phyloP scores from a whole-genome alignment of 805 yeast species.

The Candida nonsorbophila region DNA sequence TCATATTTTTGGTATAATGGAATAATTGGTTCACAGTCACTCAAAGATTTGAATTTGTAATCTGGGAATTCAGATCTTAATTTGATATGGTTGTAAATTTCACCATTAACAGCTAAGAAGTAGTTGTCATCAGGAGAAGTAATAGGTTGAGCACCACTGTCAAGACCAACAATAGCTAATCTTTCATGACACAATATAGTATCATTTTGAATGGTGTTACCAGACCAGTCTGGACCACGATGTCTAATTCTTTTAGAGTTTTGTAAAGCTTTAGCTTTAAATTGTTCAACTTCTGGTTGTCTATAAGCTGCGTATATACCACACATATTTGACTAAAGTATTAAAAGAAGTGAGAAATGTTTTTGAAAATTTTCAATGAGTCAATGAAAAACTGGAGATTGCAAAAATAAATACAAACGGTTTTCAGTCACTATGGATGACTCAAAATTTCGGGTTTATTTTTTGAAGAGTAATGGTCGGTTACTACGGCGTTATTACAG shows the following conservation, averaged over 20 bases:
- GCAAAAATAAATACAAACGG: too few species aligned
- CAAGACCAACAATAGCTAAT: constrained; percentile 94
- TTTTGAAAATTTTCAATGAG: too few species aligned
- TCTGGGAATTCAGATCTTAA: constrained; percentile 70
- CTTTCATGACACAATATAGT: constrained; percentile 93
- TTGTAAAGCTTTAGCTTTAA: constrained; percentile 85
- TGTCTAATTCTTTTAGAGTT: constrained; percentile 92
- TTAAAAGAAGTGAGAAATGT: too few species aligned
- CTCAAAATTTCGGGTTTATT: too few species aligned
- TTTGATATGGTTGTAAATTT: constrained; percentile 93
- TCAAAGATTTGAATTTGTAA: constrained; percentile 76
- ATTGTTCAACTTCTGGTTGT: constrained; percentile 72
- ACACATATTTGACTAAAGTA: constrained; percentile 58
- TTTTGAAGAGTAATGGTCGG: too few species aligned
- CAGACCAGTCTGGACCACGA: constrained; percentile 99
- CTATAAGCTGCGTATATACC: constrained; percentile 93
- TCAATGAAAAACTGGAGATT: too few species aligned
- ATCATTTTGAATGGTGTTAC: constrained; percentile 71
- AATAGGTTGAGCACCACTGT: constrained; percentile 98
- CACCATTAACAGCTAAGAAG: constrained; percentile 90
- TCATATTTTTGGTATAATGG: constrained; percentile 87
- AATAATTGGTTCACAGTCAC: constrained; percentile 97
- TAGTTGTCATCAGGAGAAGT: constrained; percentile 69
- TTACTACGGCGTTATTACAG: too few species aligned
- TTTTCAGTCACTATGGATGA: too few species aligned